Evolutionary conservation across 1,139 yeast species (phyloP), one percentile per base, ranked within the genome.

Genomic region (Yamadazyma conglobata): DNA sequence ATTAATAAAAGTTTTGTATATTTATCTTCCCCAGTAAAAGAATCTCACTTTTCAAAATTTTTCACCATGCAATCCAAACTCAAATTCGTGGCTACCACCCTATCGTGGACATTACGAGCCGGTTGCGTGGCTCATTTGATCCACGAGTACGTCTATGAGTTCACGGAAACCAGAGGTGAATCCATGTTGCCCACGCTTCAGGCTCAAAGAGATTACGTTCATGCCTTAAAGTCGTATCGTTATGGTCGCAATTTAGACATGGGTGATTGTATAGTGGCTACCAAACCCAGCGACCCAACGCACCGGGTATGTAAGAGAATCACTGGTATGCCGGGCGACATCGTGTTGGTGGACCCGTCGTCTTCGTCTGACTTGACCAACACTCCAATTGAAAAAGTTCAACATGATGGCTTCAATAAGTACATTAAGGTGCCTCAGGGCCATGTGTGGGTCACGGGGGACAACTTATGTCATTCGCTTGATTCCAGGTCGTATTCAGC

Each of bases 381-480:
- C 42, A 41, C 54, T 14, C 50, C 58, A 3, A 27, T 52, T 3
- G 58, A 63, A 27, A 46, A 48, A 5, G 42, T 52, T 2, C 50
- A 43, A 29, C 57, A 69, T 41, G 71, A 67, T 41, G 73, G 76
- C 14, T 75, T 62, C 47, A 70, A 79, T 47, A 74, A 76, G 36
- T 84, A 62, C 46, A 77, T 86, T 6, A 63, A 60, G 32, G 82
- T 86, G 0, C 95, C 95, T 0, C 76, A 77, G 34, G 98, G 98
- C 3, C 98, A 93, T 57, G 87, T 88, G 27, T 93, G 97, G 97
- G 82, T 89, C 4, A 87, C 96, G 0, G 99, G 98, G 2, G 98
- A 91, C 51, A 91, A 91, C 50, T 56, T 91, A 35, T 73, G 87
- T 23, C 88, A 81, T 45, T 85, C 96, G n/a, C 61, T 89, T 33